Base-by-base conservation (phyloP, 805 yeast species). In the Hanseniaspora vineae region DNA sequence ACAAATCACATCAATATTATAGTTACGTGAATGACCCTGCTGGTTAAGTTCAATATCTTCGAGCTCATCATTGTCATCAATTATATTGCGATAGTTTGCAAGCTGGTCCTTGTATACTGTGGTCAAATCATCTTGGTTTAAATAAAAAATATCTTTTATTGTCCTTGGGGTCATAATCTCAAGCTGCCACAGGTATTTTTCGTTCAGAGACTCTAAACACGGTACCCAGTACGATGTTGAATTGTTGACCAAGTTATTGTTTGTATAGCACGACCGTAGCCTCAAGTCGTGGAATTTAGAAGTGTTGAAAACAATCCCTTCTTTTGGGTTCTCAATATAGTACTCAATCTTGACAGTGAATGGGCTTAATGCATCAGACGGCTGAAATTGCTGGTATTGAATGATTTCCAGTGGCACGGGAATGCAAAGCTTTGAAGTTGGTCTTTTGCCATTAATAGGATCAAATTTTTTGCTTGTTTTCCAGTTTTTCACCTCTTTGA, bases 221-320 rank as follows among this genome's bases (percentile, higher is more conserved):
- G 99, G 99, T 44, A 92, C 84, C 99, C 99, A 92, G n/a, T 88
- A 82, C 2, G 96, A 85, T 0, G 97, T 84, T 14, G 92, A 77
- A 3, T 83, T 72, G 15, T 87, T 86, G 42, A 81, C 65, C 31
- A 86, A 88, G 4, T 85, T 72, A 58, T 90, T 89, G 1, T 77
- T 71, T 0, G 97, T 90, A 62, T 84, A 88, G 2, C 86, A 94
- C 57, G 82, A 92, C 95, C 96, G 87, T 44, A 67, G 65, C 35
- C 40, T 68, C 62, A 61, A 15, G 71, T 65, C 49, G 71, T 60
- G 52, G 70, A 29, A 57, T 57, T 17, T 64, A 46, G 8, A 69
- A 1, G 80, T 68, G 44, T 72, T 78, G 61, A 92, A 92, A 45
- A 75, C 71, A 14, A 92, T 64, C 9, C 97, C 97, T 50, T 79